phyloP scores from a whole-genome alignment of 345 rosid species.

The Gossypium thurberi region DNA sequence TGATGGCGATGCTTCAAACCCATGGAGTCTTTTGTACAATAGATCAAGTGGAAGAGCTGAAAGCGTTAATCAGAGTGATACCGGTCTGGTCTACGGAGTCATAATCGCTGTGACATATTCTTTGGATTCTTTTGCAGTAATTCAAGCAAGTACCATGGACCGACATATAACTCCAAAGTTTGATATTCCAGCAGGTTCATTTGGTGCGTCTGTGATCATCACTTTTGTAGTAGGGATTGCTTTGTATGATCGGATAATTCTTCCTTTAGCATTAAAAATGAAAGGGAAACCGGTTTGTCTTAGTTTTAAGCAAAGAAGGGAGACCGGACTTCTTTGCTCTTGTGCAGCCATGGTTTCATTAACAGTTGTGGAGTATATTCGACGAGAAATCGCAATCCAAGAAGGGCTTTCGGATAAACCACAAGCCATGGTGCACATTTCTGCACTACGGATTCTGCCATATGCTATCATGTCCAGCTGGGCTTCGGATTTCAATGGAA shows the following conservation, averaged over 20 bases:
- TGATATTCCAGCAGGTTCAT: constrained; percentile 50
- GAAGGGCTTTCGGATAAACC: constrained; percentile 26
- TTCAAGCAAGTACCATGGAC: constrained; percentile 48
- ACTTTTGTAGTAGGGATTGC: constrained; percentile 28
- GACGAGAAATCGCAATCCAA: constrained; percentile 23
- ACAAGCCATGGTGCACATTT: constrained; percentile 26
- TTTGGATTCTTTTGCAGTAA: constrained; percentile 34
- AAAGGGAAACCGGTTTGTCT: constrained; percentile 26
- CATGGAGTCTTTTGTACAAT: constrained; percentile 46
- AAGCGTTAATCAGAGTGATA: constrained; percentile 37
- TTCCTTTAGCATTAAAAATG: constrained; percentile 33
- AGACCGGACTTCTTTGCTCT: constrained; percentile 32
- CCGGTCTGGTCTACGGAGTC: constrained; percentile 53
- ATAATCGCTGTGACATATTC: constrained; percentile 22
- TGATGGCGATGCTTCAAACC: constrained; percentile 28
- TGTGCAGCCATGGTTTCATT: constrained; percentile 24
- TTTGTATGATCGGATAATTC: constrained; percentile 33
- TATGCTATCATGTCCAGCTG: constrained; percentile 27
- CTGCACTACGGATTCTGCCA: constrained; percentile 44
- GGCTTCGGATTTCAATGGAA: constrained; percentile 32
- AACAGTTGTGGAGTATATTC: constrained; percentile 34
- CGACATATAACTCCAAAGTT: constrained; percentile 36
- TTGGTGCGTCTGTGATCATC: constrained; percentile 25
- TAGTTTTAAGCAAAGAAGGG: constrained; percentile 43
- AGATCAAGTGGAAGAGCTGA: constrained; percentile 56